These are phyloP conservation scores for Cryptosporidium bovis DNA, from an alignment of 169 alveolate genomes.

Conservation along the genomic window DNA sequence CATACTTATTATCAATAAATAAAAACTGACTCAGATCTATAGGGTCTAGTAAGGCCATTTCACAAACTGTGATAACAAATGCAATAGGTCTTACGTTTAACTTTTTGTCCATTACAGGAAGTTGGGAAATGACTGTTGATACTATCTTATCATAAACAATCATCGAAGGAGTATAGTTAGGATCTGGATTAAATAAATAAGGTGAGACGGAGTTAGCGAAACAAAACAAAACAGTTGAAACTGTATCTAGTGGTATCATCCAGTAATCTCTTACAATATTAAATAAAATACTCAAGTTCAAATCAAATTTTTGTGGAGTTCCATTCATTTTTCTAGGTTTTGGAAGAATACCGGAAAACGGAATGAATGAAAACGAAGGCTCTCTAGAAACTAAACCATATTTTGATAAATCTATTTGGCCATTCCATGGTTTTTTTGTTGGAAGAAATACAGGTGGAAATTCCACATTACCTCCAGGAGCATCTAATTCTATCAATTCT, in stretches of 20 bases:
- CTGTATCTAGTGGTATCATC: constrained; percentile 39
- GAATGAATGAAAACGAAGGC: constrained; percentile 59
- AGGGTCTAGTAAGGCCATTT: constrained; percentile 65
- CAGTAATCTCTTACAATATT: constrained; percentile 45
- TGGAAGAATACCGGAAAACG: constrained; percentile 19
- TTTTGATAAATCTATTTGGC: constrained; percentile 6
- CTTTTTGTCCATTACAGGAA: constrained; percentile 36
- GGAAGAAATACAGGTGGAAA: constrained; percentile 3
- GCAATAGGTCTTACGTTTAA: constrained; percentile 36
- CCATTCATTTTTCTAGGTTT: not conserved
- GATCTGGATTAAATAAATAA: constrained; percentile 36
- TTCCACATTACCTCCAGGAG: not conserved
- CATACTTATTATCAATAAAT: not conserved
- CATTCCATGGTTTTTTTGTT: constrained; percentile 33
- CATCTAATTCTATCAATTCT: not conserved
- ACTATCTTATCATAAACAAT: constrained; percentile 40
- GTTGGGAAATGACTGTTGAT: constrained; percentile 55
- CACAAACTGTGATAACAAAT: constrained; percentile 59
- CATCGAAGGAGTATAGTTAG: constrained; percentile 39
- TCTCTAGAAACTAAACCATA: constrained; percentile 4
- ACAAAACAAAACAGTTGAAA: constrained; percentile 26
- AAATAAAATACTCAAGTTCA: constrained; percentile 23
- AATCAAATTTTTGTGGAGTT: not conserved
- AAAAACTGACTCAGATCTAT: constrained; percentile 55
- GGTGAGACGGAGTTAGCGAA: constrained; percentile 19